Percentiles rank a stretch among this genome's conserved stretches.
phyloP scores from a whole-genome alignment of 2,329 filamentous ascomycete species.

The Cercospora janseana region DNA sequence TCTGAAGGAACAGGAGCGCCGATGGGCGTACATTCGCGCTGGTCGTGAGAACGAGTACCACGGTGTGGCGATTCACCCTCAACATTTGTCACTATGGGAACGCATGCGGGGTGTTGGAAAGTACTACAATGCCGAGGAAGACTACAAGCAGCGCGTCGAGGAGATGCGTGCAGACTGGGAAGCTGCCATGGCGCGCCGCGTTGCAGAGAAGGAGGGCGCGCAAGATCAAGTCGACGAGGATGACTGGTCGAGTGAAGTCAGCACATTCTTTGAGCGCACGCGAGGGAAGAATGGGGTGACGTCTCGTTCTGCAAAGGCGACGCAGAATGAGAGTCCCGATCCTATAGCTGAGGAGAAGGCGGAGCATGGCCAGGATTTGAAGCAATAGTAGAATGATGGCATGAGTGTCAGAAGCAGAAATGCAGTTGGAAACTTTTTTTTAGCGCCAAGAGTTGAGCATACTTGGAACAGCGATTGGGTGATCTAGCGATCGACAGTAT shows the following conservation, averaged over 20 bases:
- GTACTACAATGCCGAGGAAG: slow-evolving; percentile 75
- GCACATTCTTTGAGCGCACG: slow-evolving; percentile 55
- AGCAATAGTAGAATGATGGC: too few species aligned
- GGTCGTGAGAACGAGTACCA: slow-evolving; percentile 82
- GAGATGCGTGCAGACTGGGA: slow-evolving; percentile 66
- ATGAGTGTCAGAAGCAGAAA: too few species aligned
- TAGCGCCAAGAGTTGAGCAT: too few species aligned
- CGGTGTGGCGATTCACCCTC: slow-evolving; percentile 85
- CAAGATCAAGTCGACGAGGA: slow-evolving; percentile 43
- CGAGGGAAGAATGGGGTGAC: slow-evolving; percentile 24
- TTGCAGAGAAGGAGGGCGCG: slow-evolving; percentile 49
- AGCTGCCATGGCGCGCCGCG: slow-evolving; percentile 55
- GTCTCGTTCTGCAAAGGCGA: slow-evolving; percentile 18
- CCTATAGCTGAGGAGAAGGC: slow-evolving; percentile 25
- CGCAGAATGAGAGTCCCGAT: slow-evolving; percentile 2
- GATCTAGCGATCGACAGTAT: too few species aligned
- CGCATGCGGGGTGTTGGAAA: slow-evolving; percentile 74
- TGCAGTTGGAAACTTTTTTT: slow-evolving; percentile 5
- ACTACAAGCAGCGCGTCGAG: slow-evolving; percentile 75
- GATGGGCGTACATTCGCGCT: slow-evolving; percentile 81
- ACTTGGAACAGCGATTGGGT: too few species aligned
- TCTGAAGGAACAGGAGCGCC: slow-evolving; percentile 93
- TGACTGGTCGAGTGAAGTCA: slow-evolving; percentile 51
- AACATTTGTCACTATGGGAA: slow-evolving; percentile 88
- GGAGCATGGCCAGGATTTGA: slow-evolving; percentile 12